Evolutionary conservation across 805 yeast genomes (phyloP).

Genomic region (Metschnikowia rubicola): DNA sequence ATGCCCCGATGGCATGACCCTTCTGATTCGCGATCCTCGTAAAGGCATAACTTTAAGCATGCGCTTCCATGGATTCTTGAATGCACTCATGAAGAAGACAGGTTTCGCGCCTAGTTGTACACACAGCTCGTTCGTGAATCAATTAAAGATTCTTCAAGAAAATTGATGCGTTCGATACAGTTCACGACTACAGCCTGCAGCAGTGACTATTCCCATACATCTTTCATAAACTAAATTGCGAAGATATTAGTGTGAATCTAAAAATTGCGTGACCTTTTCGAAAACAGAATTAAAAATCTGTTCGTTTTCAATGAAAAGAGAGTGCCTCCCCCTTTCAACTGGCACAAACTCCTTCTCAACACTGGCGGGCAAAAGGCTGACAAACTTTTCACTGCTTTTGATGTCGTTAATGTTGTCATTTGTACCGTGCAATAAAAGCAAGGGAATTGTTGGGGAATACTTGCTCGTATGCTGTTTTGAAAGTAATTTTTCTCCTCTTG

Average conservation of each 20-base stretch:
- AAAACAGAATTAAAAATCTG: conserved; percentile 32
- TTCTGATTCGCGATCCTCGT: neutral
- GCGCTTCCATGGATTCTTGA: conserved; percentile 1
- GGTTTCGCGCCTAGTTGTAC: no score
- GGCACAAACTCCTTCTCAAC: conserved; percentile 32
- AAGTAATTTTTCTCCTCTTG: conserved; percentile 55
- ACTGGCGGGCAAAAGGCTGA: conserved; percentile 28
- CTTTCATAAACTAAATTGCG: no score
- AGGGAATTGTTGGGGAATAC: conserved; percentile 40
- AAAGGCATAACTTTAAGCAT: conserved; percentile 3
- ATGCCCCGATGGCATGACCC: no score
- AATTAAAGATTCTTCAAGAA: no score
- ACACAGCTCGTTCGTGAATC: no score
- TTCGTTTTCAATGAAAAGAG: conserved; percentile 46
- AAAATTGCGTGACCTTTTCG: conserved; percentile 39
- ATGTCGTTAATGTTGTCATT: conserved; percentile 60
- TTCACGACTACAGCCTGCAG: no score
- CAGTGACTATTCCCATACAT: no score
- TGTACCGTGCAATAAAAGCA: conserved; percentile 60
- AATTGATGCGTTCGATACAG: no score
- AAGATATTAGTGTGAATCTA: neutral
- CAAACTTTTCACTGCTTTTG: conserved; percentile 44
- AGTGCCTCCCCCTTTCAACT: conserved; percentile 39
- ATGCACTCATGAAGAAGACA: neutral
- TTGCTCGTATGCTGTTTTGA: conserved; percentile 33